Evolutionary conservation across 164 flowering plant genomes (phyloP), one percentile per base, ranked within the genome.

Genomic region (Kalanchoe fedtschenkoi): DNA sequence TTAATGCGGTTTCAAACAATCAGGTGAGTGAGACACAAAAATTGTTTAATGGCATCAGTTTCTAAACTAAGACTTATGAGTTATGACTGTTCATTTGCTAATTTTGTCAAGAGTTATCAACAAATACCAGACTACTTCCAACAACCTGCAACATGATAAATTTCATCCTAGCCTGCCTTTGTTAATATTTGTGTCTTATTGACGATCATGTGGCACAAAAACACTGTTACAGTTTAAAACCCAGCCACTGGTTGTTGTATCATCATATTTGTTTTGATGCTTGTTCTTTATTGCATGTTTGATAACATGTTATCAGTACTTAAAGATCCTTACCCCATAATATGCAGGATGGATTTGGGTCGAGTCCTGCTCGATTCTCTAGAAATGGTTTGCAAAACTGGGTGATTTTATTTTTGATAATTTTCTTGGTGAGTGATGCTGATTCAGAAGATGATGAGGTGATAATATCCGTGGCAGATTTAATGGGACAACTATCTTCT

Each of bases 401-500:
- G 65, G 65, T 42, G 2, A 53, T 59, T 10, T 32, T 60, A 34
- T 32, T 70, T 58, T 69, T 64, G 55, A 41, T 66, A 42, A 34
- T 62, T 41, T 65, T 78, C n/a, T 35, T 66, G 62, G 44, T 34
- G 6, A 35, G 29, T 9, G 2, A 38, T 37, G 60, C 65, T 13
- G 64, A 62, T 32, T 69, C 80, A 17, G 80, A 70, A 60, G 69
- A 68, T 16, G 57, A 39, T 6, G 65, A 60, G 21, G 73, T 68
- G 63, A 71, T 37, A 46, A 32, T 19, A 0, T 66, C 81, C 1
- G 54, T 81, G 17, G 62, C 72, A 17, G 41, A 62, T 11, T 78
- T 81, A 74, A 76, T 81, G 80, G 60, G 28, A 34, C 71, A 73
- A 54, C 75, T 81, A 4, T 44, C 75, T 1, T 60, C 70, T 9